These are phyloP conservation scores for Trametes gibbosa DNA, from an alignment of 768 basidiomycete genomes.

Conservation along the genomic window DNA sequence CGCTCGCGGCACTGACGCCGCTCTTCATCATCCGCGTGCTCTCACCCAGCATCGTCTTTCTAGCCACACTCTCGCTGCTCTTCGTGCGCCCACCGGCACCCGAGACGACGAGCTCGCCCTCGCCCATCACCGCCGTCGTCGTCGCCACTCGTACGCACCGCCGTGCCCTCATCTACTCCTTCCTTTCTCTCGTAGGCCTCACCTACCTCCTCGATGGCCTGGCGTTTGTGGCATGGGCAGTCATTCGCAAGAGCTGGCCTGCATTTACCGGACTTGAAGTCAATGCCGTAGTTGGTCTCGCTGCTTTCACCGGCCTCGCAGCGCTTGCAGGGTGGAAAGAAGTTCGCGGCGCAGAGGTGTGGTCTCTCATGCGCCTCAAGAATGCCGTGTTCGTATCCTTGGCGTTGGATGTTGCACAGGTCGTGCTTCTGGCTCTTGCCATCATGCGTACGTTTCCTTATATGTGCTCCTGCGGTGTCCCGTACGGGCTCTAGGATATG, in stretches of 20 bases:
- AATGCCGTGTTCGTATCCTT: slow-evolving; percentile 51
- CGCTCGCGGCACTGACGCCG: slow-evolving; percentile 31
- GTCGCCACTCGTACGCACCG: slow-evolving; percentile 72
- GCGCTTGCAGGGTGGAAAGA: slow-evolving; percentile 81
- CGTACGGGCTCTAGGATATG: neutral
- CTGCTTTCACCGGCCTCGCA: slow-evolving; percentile 70
- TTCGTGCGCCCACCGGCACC: slow-evolving; percentile 41
- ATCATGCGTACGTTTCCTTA: slow-evolving; percentile 8
- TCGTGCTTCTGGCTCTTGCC: slow-evolving; percentile 39
- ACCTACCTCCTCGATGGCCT: slow-evolving; percentile 79
- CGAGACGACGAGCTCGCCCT: slow-evolving; percentile 33
- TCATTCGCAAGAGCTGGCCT: slow-evolving; percentile 67
- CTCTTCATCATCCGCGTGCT: slow-evolving; percentile 60
- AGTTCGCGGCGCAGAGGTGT: slow-evolving; percentile 63
- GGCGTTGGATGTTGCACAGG: slow-evolving; percentile 57
- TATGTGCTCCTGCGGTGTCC: neutral
- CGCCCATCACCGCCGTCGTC: slow-evolving; percentile 76
- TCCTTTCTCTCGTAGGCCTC: slow-evolving; percentile 67
- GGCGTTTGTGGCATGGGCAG: slow-evolving; percentile 60
- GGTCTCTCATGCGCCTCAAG: slow-evolving; percentile 60
- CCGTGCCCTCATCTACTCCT: slow-evolving; percentile 66
- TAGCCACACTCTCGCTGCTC: slow-evolving; percentile 61
- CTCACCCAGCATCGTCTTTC: slow-evolving; percentile 64
- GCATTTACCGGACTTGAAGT: slow-evolving; percentile 60
- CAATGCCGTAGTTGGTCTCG: slow-evolving; percentile 64